Percentiles rank a stretch among this genome's conserved stretches.
Evolutionary conservation across 73 alveolate species (phyloP).

Genomic region (Blepharisma japonicum): DNA sequence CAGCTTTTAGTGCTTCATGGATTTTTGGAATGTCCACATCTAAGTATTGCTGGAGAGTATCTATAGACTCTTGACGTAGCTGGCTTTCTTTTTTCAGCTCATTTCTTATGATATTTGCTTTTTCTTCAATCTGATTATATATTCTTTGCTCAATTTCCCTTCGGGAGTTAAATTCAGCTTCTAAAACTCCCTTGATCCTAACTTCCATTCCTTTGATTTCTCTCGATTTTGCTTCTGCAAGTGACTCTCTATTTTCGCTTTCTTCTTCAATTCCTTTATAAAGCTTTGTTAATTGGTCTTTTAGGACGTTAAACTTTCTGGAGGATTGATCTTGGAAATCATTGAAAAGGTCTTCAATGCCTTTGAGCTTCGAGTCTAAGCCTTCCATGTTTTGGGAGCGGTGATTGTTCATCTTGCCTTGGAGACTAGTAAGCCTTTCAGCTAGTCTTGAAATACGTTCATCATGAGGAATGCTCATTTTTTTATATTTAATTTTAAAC

Average conservation of each 20-base stretch:
- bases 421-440: slow-evolving; percentile 13
- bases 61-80: slow-evolving; percentile 21
- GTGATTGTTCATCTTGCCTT: slow-evolving; percentile 24
- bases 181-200: not conserved
- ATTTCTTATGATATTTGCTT: slow-evolving; percentile 17
- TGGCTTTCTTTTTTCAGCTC: slow-evolving; percentile 22
- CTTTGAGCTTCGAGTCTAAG: slow-evolving; percentile 20
- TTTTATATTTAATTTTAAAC: no score
- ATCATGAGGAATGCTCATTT: slow-evolving; percentile 6
- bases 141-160: slow-evolving; percentile 21
- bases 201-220: slow-evolving; percentile 20
- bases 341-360: slow-evolving; percentile 25
- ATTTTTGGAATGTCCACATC: slow-evolving; percentile 28
- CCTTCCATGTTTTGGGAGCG: slow-evolving; percentile 21
- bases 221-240: slow-evolving; percentile 4
- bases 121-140: slow-evolving; percentile 20
- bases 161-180: slow-evolving; percentile 21
- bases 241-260: slow-evolving; percentile 7
- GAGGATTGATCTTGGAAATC: slow-evolving; percentile 17
- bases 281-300: slow-evolving; percentile 17
- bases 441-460: slow-evolving; percentile 28
- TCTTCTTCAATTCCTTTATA: slow-evolving; percentile 30
- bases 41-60: slow-evolving; percentile 9
- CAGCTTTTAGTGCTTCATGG: slow-evolving; percentile 26
- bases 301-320: slow-evolving; percentile 9